Evolutionary conservation across 352 stramenopile genomes (phyloP), one percentile per base, ranked within the genome.

Genomic region (Phytophthora pistaciae): DNA sequence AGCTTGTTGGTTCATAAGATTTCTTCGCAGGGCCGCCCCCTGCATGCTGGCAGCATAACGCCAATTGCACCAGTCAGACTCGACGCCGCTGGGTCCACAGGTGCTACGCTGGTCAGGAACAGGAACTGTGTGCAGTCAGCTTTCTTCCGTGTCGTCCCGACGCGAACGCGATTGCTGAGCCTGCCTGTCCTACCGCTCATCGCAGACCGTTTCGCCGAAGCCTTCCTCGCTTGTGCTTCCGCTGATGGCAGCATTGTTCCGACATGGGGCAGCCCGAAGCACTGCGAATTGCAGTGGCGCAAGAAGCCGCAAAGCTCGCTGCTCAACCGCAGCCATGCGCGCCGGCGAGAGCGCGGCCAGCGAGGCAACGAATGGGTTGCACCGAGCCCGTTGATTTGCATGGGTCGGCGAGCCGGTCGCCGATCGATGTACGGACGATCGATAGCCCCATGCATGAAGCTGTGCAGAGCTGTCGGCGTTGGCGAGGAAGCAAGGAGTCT

Each of bases 141-240:
- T 66, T 65, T 64, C 60, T 68, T 56, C 53, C 25, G 56, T 61
- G 65, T 72, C 40, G 65, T 57, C 49, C 6, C 8, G 53, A 67
- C 57, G 50, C 64, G 56, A 72, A 61, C 27, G 65, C 42, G 50
- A 72, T 64, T 68, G 23, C 59, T 64, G 59, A 68, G 29, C 13
- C 21, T 16, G 50, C 56, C 38, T 44, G 29, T 66, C 64, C 23
- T 53, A 13, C 36, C 13, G 44, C 31, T 25, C 62, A 58, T 70
- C 23, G 54, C 20, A 14, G 5, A 38, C 20, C 50, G 42, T 23
- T 25, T 20, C 38, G 23, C 25, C 25, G 52, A 23, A 21, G 18
- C 52, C 20, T 23, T 40, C 52, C 16, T 38, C 50, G 16, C 13
- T 14, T 21, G 11, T 21, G 42, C 3, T 8, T 49, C 16, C 42